These are phyloP conservation scores for Neofusicoccum parvum DNA, from an alignment of 2,329 filamentous ascomycete species.

Conservation along the genomic window DNA sequence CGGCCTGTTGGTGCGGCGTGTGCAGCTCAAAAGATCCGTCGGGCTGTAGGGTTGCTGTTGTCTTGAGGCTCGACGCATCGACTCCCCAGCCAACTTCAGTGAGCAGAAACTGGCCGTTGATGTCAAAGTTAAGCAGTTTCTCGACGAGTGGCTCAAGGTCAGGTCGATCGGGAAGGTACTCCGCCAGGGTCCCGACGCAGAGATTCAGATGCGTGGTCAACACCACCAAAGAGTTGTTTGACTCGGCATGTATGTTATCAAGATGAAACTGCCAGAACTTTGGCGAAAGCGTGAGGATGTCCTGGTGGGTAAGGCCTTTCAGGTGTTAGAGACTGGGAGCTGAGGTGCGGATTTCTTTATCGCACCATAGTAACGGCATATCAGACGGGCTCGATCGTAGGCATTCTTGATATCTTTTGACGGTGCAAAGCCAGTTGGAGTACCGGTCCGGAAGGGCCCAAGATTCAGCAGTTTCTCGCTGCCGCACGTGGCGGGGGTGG, in stretches of 20 bases:
- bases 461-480: background rate
- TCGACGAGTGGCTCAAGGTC: conserved; percentile 25
- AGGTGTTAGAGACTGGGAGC: background rate
- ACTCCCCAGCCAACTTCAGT: conserved; percentile 46
- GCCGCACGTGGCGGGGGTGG: background rate
- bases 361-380: background rate
- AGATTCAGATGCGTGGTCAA: conserved; percentile 38
- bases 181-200: conserved; percentile 31
- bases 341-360: background rate
- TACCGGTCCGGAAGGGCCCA: background rate
- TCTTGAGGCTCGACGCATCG: conserved; percentile 44
- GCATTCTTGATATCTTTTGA: background rate
- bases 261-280: conserved; percentile 1
- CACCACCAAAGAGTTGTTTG: conserved; percentile 16
- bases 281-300: background rate
- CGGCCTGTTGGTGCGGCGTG: conserved; percentile 34
- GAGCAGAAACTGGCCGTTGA: conserved; percentile 41
- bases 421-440: background rate
- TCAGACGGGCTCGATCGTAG: background rate
- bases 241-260: background rate
- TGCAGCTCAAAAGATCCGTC: conserved; percentile 40
- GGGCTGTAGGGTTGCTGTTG: conserved; percentile 37
- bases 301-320: background rate
- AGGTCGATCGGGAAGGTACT: conserved; percentile 2
- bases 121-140: conserved; percentile 27